A percentile compares a stretch with the other conserved stretches of the same genome.
phyloP scores from a whole-genome alignment of 352 stramenopile genomes.

The Pythium sukuiense region DNA sequence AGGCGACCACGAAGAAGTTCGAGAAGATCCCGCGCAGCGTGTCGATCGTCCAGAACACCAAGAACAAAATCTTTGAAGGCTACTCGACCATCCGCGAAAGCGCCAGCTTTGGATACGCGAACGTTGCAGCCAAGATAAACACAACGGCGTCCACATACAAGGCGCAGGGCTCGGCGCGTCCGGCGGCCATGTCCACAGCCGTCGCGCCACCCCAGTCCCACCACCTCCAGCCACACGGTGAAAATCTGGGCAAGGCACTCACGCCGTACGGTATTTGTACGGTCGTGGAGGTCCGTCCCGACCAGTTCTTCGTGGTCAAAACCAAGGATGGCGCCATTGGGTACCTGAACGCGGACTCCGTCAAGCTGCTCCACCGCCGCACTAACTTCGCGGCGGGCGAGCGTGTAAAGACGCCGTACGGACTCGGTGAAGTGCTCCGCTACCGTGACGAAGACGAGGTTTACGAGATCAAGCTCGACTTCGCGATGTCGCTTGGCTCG shows the following conservation, averaged over 20 bases:
- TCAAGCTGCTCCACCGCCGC: constrained; percentile 31
- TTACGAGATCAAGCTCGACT: constrained; percentile 35
- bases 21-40: constrained; percentile 66
- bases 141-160: constrained; percentile 36
- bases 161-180: constrained; percentile 5
- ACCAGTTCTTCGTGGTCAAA: constrained; percentile 36
- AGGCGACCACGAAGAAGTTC: constrained; percentile 89
- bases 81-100: constrained; percentile 75
- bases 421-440: constrained; percentile 24
- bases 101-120: constrained; percentile 48
- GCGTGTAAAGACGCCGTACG: constrained; percentile 34
- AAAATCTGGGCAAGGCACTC: constrained; percentile 30
- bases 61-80: constrained; percentile 76
- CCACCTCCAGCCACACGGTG: constrained; percentile 1
- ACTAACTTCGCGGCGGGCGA: constrained; percentile 31
- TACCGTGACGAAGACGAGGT: constrained; percentile 36
- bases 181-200: constrained; percentile 14
- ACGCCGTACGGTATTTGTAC: constrained; percentile 33
- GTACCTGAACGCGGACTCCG: constrained; percentile 33
- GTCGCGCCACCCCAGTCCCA: constrained; percentile 17
- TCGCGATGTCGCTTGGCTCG: constrained; percentile 2
- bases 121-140: constrained; percentile 57
- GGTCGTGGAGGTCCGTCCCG: constrained; percentile 28
- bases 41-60: constrained; percentile 78
- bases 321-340: constrained; percentile 27